Conservation (phyloP, 1,284 basidiomycete genomes). For the Fomitopsis schrenkii region DNA sequence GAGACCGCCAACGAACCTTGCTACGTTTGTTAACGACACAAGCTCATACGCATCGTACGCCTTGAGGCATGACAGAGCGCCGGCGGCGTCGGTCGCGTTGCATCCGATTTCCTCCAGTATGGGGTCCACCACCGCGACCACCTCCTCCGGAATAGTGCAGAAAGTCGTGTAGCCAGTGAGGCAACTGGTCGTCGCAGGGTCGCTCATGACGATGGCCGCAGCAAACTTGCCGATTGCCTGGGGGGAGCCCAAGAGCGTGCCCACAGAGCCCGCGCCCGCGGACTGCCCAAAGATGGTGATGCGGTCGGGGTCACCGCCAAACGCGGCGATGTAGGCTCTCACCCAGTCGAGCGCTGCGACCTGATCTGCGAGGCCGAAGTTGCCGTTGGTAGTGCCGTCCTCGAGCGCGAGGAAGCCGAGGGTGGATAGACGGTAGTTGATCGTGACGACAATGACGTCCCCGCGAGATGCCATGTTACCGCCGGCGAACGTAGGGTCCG, state of each 20-base stretch:
- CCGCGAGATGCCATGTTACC: conserved; percentile 37
- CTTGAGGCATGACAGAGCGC: conserved; percentile 29
- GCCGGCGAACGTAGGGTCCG: conserved; percentile 24
- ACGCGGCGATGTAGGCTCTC: conserved; percentile 29
- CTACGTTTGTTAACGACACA: conserved; percentile 28
- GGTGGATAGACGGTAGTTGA: conserved; percentile 43
- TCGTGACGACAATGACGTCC: conserved; percentile 41
- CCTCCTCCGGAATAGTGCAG: conserved; percentile 30
- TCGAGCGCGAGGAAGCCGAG: conserved; percentile 37
- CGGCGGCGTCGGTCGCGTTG: conserved; percentile 16
- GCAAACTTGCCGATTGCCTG: conserved; percentile 40
- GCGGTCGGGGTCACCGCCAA: conserved; percentile 32
- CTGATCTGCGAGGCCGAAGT: conserved; percentile 38
- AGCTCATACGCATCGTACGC: conserved; percentile 28
- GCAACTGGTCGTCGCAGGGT: conserved; percentile 41
- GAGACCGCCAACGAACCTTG: conserved; percentile 21
- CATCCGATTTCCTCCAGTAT: conserved; percentile 34
- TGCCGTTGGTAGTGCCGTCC: conserved; percentile 34
- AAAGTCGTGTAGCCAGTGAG: conserved; percentile 37
- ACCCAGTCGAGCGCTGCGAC: conserved; percentile 34
- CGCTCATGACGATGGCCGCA: conserved; percentile 44
- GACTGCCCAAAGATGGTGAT: conserved; percentile 38
- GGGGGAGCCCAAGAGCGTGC: conserved; percentile 38
- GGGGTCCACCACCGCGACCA: conserved; percentile 25
- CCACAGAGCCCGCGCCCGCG: conserved; percentile 34